Evolutionary conservation across 805 yeast genomes (phyloP), one percentile per base, ranked within the genome.

Genomic region (Starmera caribaea): DNA sequence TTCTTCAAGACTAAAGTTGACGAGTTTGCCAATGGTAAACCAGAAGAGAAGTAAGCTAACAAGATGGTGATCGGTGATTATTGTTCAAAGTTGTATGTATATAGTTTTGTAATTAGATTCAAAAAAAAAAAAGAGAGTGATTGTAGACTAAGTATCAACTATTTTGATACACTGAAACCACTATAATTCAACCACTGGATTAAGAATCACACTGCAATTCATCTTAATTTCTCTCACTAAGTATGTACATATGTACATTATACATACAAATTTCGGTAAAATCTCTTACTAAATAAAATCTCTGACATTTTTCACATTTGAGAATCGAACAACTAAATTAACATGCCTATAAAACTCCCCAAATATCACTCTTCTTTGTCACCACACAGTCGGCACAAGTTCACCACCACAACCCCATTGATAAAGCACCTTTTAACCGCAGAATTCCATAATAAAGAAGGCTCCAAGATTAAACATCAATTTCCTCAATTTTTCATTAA

Each of bases 371-470:
- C 26, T 7, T 21, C 26, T 2, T 9, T 5, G 26, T 21, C 26
- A 21, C 26, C 6, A 21, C 26, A 21, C 26, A 5, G 8, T 21
- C 26, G 26, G 9, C 26, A 21, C 26, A 21, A 21, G 26, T 21
- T 21, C 26, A 21, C 26, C 26, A 8, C 35, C 9, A 13, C n/a
- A n/a, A 16, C n/a, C 16, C 16, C 51, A 28, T 71, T 76, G 48
- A 72, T 74, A 13, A 73, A 73, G 39, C 80, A 68, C 51, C 68
- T 81, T 16, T 49, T 86, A 28, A 69, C 87, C 6, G 83, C 90
- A 1, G 89, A 83, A 59, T 88, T 87, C 56, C 92, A 87, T 55
- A 76, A 80, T 45, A 80, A 74, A 49, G 66, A 75, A 40, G 96
- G 96, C 0, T 80, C 92, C 0, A 64, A 73, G 4, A 59, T 87